Conservation (phyloP, 805 yeast genomes). For the Phaffomyces opuntiae region DNA sequence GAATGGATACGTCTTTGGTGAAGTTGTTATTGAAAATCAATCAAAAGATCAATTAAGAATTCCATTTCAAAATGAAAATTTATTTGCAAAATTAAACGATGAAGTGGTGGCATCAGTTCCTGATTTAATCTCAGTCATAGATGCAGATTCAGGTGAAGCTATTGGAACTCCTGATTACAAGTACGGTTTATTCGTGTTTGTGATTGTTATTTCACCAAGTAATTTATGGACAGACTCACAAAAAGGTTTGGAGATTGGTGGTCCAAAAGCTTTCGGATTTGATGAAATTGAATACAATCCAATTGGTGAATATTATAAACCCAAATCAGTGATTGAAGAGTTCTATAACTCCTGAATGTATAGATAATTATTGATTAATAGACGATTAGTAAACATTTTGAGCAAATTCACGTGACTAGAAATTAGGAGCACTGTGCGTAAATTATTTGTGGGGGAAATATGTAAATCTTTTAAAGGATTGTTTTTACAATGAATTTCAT, state of each 20-base stretch:
- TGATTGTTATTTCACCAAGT: slow-evolving; percentile 31
- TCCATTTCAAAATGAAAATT: slow-evolving; percentile 44
- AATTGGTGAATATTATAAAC: slow-evolving; percentile 28
- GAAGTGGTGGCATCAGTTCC: slow-evolving; percentile 35
- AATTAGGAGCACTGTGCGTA: no score
- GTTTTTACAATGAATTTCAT: no score
- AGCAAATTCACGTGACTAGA: no score
- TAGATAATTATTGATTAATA: no score
- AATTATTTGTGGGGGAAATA: no score
- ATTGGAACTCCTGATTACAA: slow-evolving; percentile 43
- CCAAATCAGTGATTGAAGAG: slow-evolving; percentile 35
- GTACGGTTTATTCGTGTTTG: slow-evolving; percentile 39
- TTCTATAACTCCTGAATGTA: not conserved
- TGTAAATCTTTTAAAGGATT: no score
- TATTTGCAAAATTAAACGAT: slow-evolving; percentile 25
- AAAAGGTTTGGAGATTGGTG: slow-evolving; percentile 34
- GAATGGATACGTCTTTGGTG: slow-evolving; percentile 40
- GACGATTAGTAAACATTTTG: no score
- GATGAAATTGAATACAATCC: slow-evolving; percentile 31
- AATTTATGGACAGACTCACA: slow-evolving; percentile 25
- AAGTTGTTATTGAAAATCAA: slow-evolving; percentile 28
- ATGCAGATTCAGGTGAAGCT: slow-evolving; percentile 38
- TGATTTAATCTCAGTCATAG: slow-evolving; percentile 36
- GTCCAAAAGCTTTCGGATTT: slow-evolving; percentile 28
- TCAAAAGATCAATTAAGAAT: slow-evolving; percentile 22